Evolutionary conservation across 2,329 filamentous ascomycete species (phyloP).

Genomic region (Cordyceps farinosa): DNA sequence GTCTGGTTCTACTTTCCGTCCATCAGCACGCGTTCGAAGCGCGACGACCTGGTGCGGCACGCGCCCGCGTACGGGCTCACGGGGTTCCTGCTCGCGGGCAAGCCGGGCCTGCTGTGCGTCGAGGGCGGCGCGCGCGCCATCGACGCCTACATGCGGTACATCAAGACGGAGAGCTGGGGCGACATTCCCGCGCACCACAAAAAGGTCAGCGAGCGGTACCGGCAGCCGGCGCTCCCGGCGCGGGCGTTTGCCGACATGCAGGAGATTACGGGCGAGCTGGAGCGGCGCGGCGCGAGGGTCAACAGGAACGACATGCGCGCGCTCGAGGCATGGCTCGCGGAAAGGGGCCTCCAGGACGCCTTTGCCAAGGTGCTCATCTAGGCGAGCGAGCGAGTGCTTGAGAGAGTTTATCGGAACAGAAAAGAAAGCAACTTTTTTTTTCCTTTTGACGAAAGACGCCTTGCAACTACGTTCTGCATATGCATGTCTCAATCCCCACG

Average conservation of each 20-base stretch:
- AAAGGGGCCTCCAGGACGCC: constrained; percentile 41
- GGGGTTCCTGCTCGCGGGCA: constrained; percentile 58
- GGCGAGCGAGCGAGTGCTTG: background rate
- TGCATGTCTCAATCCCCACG: no score
- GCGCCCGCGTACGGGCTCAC: constrained; percentile 51
- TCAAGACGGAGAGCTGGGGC: constrained; percentile 61
- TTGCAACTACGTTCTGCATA: no score
- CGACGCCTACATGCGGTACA: constrained; percentile 59
- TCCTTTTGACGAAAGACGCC: background rate
- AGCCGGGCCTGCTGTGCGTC: constrained; percentile 53
- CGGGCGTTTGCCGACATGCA: constrained; percentile 53
- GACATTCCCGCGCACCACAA: constrained; percentile 61
- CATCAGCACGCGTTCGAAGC: constrained; percentile 55
- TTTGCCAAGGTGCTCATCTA: constrained; percentile 41
- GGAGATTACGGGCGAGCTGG: constrained; percentile 51
- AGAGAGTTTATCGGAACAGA: background rate
- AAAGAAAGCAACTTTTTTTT: background rate
- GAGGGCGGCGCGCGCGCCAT: constrained; percentile 46
- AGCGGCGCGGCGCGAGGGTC: constrained; percentile 45
- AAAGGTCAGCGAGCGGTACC: constrained; percentile 55
- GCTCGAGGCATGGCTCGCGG: constrained; percentile 46
- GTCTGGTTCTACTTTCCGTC: constrained; percentile 64
- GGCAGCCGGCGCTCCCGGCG: constrained; percentile 35
- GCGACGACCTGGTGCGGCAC: constrained; percentile 53
- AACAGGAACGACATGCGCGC: constrained; percentile 53